These are phyloP conservation scores for Ascochyta lentis DNA, from an alignment of 2,329 filamentous ascomycete genomes.

Conservation along the genomic window DNA sequence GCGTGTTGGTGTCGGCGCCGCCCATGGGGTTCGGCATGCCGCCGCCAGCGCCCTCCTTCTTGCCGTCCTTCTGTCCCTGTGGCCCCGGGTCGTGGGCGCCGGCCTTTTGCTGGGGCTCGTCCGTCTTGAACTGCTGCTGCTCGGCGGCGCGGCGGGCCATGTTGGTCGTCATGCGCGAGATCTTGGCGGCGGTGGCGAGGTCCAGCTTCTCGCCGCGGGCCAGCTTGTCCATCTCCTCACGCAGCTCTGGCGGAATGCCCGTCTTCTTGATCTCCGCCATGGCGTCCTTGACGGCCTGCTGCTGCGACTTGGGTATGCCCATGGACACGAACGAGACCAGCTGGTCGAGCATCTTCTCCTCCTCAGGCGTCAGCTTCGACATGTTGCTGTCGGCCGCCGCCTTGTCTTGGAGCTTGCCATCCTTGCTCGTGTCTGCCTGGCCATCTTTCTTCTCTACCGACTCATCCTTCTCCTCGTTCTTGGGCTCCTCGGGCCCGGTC, in stretches of 20 bases:
- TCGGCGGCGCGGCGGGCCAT: conserved; percentile 61
- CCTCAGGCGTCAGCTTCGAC: conserved; percentile 59
- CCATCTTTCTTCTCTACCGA: conserved; percentile 35
- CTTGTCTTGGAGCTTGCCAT: conserved; percentile 48
- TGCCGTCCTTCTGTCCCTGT: conserved; percentile 43
- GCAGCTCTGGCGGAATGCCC: conserved; percentile 73
- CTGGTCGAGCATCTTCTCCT: conserved; percentile 65
- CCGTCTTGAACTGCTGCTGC: conserved; percentile 32
- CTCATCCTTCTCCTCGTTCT: conserved; percentile 41
- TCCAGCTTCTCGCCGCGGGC: conserved; percentile 57
- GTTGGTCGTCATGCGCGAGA: conserved; percentile 63
- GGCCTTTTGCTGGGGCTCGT: conserved; percentile 52
- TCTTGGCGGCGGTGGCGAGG: conserved; percentile 65
- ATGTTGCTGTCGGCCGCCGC: conserved; percentile 48
- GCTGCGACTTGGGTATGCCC: conserved; percentile 68
- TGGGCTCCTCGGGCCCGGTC: conserved; percentile 45
- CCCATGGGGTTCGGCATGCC: conserved; percentile 26
- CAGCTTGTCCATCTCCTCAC: conserved; percentile 66
- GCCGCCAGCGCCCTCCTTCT: conserved; percentile 43
- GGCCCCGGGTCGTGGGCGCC: conserved; percentile 55
- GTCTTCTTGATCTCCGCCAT: conserved; percentile 69
- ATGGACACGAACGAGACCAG: conserved; percentile 64
- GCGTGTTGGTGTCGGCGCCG: conserved; percentile 61
- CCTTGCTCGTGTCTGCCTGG: conserved; percentile 45
- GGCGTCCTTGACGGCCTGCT: conserved; percentile 64